Conservation (phyloP, 1,284 basidiomycete genomes). For the Malassezia brasiliensis region DNA sequence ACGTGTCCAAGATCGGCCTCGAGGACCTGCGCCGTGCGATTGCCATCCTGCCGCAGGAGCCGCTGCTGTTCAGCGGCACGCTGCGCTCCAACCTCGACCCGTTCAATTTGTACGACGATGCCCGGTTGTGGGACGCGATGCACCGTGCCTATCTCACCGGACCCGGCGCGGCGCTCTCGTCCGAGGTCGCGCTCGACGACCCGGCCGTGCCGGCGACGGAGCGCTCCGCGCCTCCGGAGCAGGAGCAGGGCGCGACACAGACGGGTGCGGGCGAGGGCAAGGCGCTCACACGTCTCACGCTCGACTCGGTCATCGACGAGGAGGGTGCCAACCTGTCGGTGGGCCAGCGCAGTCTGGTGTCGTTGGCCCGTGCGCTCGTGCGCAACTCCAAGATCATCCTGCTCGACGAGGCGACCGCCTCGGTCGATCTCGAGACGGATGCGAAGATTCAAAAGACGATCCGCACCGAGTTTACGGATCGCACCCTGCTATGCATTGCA, state of each 20-base stretch:
- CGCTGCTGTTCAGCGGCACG: constrained; percentile 48
- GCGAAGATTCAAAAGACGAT: constrained; percentile 77
- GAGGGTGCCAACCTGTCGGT: constrained; percentile 46
- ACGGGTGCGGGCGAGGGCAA: background rate
- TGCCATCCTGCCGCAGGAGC: constrained; percentile 44
- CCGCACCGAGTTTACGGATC: constrained; percentile 64
- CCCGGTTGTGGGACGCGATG: constrained; percentile 45
- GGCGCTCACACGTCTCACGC: constrained; percentile 30
- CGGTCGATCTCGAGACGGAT: constrained; percentile 67
- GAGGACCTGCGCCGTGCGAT: constrained; percentile 40
- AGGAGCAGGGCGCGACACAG: background rate
- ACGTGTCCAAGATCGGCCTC: constrained; percentile 54
- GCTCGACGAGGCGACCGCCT: constrained; percentile 66
- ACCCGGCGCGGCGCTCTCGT: background rate
- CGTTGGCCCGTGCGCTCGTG: constrained; percentile 47
- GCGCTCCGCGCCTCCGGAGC: background rate
- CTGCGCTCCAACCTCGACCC: constrained; percentile 50
- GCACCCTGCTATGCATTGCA: constrained; percentile 69
- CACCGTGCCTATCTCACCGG: constrained; percentile 42
- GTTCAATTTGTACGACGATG: constrained; percentile 46
- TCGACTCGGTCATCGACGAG: constrained; percentile 45
- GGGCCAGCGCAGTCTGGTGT: constrained; percentile 48
- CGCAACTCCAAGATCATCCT: constrained; percentile 34
- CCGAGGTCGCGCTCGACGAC: constrained; percentile 20
- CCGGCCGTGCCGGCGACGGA: background rate